Percentiles rank a stretch among this genome's conserved stretches.
Evolutionary conservation across 208 protist genomes (phyloP).

Genomic region (Leishmania arabica): DNA sequence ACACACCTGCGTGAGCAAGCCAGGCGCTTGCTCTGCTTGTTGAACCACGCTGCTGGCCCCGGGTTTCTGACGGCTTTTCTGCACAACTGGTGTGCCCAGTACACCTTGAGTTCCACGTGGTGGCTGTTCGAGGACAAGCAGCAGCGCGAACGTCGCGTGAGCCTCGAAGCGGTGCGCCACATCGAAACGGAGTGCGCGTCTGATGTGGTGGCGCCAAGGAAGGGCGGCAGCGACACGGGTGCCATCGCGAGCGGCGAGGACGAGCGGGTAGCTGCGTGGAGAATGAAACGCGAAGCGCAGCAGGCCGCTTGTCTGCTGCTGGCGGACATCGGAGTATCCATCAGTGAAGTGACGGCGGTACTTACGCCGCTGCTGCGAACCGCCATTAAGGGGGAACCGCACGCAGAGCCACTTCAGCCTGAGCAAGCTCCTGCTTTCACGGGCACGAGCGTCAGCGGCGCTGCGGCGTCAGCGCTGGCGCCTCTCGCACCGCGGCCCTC

Average conservation of each 20-base stretch:
- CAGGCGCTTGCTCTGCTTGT: constrained; percentile 1
- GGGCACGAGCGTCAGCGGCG: not conserved
- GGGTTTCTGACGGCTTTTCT: constrained; percentile 13
- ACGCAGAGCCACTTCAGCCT: not conserved
- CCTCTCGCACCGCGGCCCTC: not conserved
- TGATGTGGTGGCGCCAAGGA: not conserved
- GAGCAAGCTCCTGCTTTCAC: not conserved
- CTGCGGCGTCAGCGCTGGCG: not conserved
- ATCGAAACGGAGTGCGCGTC: not conserved
- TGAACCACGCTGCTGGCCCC: constrained; percentile 15
- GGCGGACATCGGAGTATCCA: constrained; percentile 5
- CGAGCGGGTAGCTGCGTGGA: not conserved
- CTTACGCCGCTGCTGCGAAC: constrained; percentile 10
- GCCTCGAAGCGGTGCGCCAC: not conserved
- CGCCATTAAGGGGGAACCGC: not conserved
- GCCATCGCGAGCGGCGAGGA: not conserved
- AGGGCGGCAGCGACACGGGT: not conserved
- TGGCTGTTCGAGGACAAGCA: constrained; percentile 25
- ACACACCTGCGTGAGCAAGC: constrained; percentile 3
- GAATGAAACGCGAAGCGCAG: constrained; percentile 17
- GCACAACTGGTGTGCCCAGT: constrained; percentile 14
- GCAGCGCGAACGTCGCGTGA: constrained; percentile 18
- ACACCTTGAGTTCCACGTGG: constrained; percentile 6
- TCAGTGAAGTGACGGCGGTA: constrained; percentile 10
- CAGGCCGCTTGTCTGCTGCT: constrained; percentile 11